Percentiles rank a stretch among this genome's conserved stretches.
phyloP scores from a whole-genome alignment of 2,329 filamentous ascomycete genomes.

The Aspergillus quadricinctus region DNA sequence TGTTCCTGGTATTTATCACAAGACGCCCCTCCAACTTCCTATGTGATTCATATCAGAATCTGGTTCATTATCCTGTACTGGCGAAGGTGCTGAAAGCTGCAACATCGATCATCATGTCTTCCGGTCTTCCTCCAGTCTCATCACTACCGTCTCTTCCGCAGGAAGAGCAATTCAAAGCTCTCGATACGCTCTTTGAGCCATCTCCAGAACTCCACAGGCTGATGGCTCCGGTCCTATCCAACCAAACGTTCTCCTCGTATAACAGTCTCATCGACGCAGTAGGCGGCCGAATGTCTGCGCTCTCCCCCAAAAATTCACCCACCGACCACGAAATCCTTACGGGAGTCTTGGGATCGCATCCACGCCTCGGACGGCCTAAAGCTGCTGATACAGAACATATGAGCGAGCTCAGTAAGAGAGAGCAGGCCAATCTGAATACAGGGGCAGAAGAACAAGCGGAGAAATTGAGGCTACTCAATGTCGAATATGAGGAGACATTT shows the following conservation, averaged over 20 bases:
- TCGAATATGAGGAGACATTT: constrained; percentile 71
- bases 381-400: constrained; percentile 50
- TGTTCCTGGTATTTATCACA: neutral
- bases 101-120: constrained; percentile 14
- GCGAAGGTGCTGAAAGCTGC: neutral
- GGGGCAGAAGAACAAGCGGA: constrained; percentile 39
- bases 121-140: constrained; percentile 54
- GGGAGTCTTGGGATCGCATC: constrained; percentile 73
- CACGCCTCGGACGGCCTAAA: constrained; percentile 65
- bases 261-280: constrained; percentile 63
- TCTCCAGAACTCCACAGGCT: constrained; percentile 69
- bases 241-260: constrained; percentile 62
- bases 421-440: constrained; percentile 71
- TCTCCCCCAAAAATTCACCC: constrained; percentile 50
- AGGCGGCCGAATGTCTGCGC: constrained; percentile 56
- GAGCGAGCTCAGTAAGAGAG: constrained; percentile 71
- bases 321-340: constrained; percentile 58
- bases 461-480: constrained; percentile 62
- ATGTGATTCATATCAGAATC: neutral
- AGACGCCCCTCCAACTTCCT: constrained; percentile 1
- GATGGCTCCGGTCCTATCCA: constrained; percentile 62
- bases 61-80: neutral
- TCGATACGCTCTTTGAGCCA: constrained; percentile 83
- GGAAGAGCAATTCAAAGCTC: constrained; percentile 48
- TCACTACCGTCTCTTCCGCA: constrained; percentile 55